Percentiles rank a stretch among this genome's conserved stretches.
These are phyloP conservation scores for Syncephalastrum contaminatum DNA, from an alignment of 371 early-diverging fungal genomes.

Conservation along the genomic window DNA sequence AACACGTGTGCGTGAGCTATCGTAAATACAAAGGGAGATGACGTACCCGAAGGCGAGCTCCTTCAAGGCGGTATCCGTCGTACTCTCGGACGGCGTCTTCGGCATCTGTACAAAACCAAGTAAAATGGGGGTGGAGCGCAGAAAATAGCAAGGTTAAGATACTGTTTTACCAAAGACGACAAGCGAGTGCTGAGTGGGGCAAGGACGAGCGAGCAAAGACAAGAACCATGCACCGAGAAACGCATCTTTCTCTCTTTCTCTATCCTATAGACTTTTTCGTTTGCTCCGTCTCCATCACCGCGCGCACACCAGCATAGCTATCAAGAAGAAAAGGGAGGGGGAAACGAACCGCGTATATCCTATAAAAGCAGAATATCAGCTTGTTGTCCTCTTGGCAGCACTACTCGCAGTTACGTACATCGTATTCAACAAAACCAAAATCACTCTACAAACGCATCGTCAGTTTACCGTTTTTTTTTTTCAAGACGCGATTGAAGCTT, in stretches of 20 bases:
- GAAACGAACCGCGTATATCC: conserved; percentile 14
- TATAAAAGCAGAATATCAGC: not conserved
- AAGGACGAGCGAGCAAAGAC: too few species aligned
- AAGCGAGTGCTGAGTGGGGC: too few species aligned
- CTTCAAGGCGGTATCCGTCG: conserved; percentile 56
- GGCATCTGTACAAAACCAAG: conserved; percentile 63
- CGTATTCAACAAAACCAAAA: conserved; percentile 20
- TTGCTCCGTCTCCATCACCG: not conserved
- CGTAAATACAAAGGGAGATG: conserved; percentile 5
- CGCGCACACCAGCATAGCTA: conserved; percentile 2
- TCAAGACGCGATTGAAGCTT: not conserved
- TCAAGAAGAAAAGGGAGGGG: not conserved
- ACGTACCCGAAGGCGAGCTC: conserved; percentile 33
- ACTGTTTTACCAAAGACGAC: too few species aligned
- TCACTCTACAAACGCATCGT: conserved; percentile 5
- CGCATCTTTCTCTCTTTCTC: not conserved
- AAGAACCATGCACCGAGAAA: too few species aligned
- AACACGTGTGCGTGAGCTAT: conserved; percentile 11
- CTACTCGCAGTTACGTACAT: conserved; percentile 7
- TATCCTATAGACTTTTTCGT: not conserved
- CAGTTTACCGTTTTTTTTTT: not conserved
- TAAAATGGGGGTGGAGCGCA: too few species aligned
- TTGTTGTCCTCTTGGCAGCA: not conserved
- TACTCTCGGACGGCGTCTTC: conserved; percentile 74
- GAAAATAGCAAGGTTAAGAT: too few species aligned